Evolutionary conservation across 441 rosid genomes (phyloP).

Genomic region (Populus trichocarpa): DNA sequence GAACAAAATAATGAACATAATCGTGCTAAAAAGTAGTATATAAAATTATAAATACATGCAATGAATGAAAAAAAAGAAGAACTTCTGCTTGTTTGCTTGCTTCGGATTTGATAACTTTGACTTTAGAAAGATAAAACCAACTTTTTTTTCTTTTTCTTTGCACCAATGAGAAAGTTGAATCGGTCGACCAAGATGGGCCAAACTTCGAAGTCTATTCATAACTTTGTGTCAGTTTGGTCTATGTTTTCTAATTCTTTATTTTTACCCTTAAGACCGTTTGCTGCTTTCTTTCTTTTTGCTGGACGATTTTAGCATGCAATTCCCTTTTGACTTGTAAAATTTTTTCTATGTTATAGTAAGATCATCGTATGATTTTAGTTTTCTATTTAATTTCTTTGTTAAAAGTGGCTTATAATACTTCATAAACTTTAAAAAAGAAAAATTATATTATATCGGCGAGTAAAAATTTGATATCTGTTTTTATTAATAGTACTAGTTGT

Average conservation of each 20-base stretch:
- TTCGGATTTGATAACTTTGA: not conserved
- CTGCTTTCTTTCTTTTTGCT: not conserved
- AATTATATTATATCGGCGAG: no score
- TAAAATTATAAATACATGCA: not conserved
- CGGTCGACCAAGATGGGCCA: not conserved
- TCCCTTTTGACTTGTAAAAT: not conserved
- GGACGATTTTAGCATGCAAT: not conserved
- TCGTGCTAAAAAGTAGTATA: not conserved
- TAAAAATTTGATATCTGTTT: no score
- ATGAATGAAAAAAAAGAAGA: no score
- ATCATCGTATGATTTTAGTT: not conserved
- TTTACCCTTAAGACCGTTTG: not conserved
- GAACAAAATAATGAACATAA: not conserved
- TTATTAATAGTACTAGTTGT: no score
- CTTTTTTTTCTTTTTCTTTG: no score
- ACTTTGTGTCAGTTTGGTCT: not conserved
- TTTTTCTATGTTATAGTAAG: not conserved
- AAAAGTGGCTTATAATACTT: not conserved
- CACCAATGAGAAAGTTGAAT: not conserved
- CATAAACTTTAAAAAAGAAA: not conserved
- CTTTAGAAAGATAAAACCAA: no score
- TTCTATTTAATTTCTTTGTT: no score
- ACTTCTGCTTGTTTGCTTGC: not conserved
- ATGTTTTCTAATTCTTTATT: not conserved
- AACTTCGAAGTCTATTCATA: no score